Evolutionary conservation across 2,329 filamentous ascomycete species (phyloP), one percentile per base, ranked within the genome.

Genomic region (Pseudogymnoascus sp.): DNA sequence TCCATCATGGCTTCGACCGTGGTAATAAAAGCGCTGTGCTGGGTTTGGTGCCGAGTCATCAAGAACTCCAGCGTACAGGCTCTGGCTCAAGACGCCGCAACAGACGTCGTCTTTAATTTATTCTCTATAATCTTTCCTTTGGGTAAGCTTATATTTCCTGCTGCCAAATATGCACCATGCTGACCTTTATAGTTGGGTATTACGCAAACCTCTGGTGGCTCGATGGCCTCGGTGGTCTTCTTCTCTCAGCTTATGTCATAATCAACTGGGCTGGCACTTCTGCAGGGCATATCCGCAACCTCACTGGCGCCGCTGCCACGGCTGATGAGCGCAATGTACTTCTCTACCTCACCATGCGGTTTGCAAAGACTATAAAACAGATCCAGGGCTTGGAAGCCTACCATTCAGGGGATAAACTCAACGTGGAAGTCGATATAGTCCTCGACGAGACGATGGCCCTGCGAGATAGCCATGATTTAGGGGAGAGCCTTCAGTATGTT

Each of bases 181-280:
- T 67, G 41, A 63, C 29, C 21, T 6, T 35, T 29, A 11, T 35
- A 73, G 79, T 88, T 59, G 86, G 86, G 6, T 77, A 81, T 67
- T 77, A 81, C 59, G 76, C 81, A 3, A 71, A 82, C 23, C 69
- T 87, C 12, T 89, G 86, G 86, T 89, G 86, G 86, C 77, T 89
- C 12, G 86, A 89, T 69, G 76, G 78, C 5, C 76, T 81, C 0
- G 86, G 86, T 62, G 86, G 86, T 3, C 80, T 81, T 0, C 68
- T 88, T 0, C 76, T 89, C 0, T 87, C 85, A 0, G 72, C 88
- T 4, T 88, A 81, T 74, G 87, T 89, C 71, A 88, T 89, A 67
- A 84, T 82, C 72, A 86, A 89, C 73, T 89, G 86, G 86, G 81
- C 81, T 1, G 78, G 79, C 52, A 88, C 85, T 0, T 83, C 80